Base-by-base conservation (phyloP, 1,284 basidiomycete genomes). In the Malassezia slooffiae region DNA sequence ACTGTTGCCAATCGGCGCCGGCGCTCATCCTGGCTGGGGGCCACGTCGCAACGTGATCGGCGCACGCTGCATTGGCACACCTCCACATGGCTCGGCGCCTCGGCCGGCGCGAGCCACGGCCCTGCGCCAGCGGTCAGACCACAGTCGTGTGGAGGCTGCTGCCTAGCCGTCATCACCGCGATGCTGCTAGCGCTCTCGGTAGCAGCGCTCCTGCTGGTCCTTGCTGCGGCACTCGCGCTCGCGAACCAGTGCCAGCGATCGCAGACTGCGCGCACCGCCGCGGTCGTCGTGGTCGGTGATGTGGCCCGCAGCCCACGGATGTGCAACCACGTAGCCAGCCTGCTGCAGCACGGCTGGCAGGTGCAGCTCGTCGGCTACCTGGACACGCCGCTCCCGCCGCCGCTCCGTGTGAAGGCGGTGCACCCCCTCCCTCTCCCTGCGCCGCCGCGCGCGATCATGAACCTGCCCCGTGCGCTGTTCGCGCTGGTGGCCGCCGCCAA, bases 281-380 rank as follows among this genome's bases (percentile, higher is more conserved):
- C 81, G 1, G 80, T 97, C 35, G 74, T 97, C 21, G 93, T 99
- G 1, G 76, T 99, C 8, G 93, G 93, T 6, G 93, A 99, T 72
- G 80, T 99, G 37, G 93, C 89, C 1, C 77, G 91, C 36, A 89
- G 85, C 66, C 93, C 93, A 8, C 77, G 93, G 28, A 96, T 96
- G 87, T 93, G 96, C 84, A 93, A 95, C 70, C 93, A 99, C 62
- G 85, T 90, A 0, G 79, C 90, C 62, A 89, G 85, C 62, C 83
- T 97, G 60, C 82, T 85, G 17, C 78, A 81, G 38, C 77, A 82
- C 46, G 80, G 77, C 3, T 96, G 85, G 72, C 73, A 78, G 46
- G 88, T 88, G 0, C 79, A 79, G 58, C 63, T 97, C 13, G 77
- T 97, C 37, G 91, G 88, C 13, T 95, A 95, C 69, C 41, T 48